phyloP scores from a whole-genome alignment of 2,329 filamentous ascomycete genomes.

The Lasiodiplodia sp. region DNA sequence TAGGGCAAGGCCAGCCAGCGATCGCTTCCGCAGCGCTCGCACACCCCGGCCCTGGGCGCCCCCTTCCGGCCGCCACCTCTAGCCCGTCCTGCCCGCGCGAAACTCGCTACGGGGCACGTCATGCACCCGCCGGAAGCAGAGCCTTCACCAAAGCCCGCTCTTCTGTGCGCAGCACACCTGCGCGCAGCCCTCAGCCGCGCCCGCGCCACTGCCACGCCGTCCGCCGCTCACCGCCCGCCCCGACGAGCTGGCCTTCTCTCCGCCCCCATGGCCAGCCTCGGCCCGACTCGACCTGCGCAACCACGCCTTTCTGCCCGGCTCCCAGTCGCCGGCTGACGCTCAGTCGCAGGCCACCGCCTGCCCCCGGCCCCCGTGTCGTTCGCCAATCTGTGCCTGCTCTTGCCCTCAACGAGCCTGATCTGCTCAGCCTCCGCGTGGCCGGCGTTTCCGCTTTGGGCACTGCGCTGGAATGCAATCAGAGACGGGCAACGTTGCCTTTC shows the following conservation, averaged over 20 bases:
- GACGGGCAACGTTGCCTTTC: conserved; percentile 71
- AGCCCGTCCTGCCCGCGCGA: neutral
- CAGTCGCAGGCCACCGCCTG: conserved; percentile 51
- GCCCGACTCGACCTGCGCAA: conserved; percentile 54
- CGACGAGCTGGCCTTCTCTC: conserved; percentile 1
- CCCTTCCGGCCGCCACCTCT: conserved; percentile 23
- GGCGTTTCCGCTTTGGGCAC: conserved; percentile 69
- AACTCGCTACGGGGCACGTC: conserved; percentile 12
- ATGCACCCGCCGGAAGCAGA: conserved; percentile 11
- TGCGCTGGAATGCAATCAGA: conserved; percentile 71
- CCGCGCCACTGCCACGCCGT: conserved; percentile 16
- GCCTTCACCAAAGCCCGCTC: neutral
- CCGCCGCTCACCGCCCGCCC: conserved; percentile 23
- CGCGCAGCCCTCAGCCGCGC: neutral
- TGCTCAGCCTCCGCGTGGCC: conserved; percentile 71
- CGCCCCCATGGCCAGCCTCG: conserved; percentile 3
- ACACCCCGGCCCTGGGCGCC: neutral
- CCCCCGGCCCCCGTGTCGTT: conserved; percentile 53
- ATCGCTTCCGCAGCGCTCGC: conserved; percentile 3
- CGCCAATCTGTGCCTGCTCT: conserved; percentile 79
- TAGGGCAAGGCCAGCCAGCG: conserved; percentile 18
- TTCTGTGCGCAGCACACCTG: conserved; percentile 1
- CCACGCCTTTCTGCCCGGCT: conserved; percentile 58
- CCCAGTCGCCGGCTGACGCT: conserved; percentile 72
- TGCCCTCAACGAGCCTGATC: conserved; percentile 78